Conservation (phyloP, 805 yeast genomes). For the Diddensiella santjacobensis region DNA sequence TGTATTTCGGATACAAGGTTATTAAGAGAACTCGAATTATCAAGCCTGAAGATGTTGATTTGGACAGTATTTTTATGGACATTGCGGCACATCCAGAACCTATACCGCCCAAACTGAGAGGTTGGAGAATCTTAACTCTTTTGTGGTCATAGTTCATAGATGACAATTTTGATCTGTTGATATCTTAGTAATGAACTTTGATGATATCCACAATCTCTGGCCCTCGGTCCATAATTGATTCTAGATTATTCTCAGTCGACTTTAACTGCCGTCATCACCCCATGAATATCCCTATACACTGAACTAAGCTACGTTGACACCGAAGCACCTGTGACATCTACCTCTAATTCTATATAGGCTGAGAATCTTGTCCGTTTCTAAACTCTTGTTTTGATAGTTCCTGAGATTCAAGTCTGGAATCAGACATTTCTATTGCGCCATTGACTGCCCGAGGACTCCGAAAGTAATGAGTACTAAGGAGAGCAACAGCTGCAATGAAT, state of each 20-base stretch:
- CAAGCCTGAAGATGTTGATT: slow-evolving; percentile 18
- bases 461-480: background rate
- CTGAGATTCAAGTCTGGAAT: no score
- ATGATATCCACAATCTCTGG: background rate
- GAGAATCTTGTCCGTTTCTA: no score
- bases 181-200: background rate
- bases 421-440: no score
- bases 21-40: slow-evolving; percentile 14
- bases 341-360: no score
- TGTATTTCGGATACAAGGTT: slow-evolving; percentile 45
- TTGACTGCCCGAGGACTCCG: no score
- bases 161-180: background rate
- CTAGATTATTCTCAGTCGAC: no score
- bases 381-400: no score
- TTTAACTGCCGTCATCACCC: no score
- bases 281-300: no score
- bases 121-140: slow-evolving; percentile 9
- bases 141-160: slow-evolving; percentile 36
- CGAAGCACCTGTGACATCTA: no score
- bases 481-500: slow-evolving; percentile 10
- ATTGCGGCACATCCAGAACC: slow-evolving; percentile 8
- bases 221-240: no score
- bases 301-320: no score
- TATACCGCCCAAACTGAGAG: background rate
- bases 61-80: slow-evolving; percentile 8